Evolutionary conservation across 768 basidiomycete species (phyloP).

Genomic region (Rhodosporidiobolus sp.): DNA sequence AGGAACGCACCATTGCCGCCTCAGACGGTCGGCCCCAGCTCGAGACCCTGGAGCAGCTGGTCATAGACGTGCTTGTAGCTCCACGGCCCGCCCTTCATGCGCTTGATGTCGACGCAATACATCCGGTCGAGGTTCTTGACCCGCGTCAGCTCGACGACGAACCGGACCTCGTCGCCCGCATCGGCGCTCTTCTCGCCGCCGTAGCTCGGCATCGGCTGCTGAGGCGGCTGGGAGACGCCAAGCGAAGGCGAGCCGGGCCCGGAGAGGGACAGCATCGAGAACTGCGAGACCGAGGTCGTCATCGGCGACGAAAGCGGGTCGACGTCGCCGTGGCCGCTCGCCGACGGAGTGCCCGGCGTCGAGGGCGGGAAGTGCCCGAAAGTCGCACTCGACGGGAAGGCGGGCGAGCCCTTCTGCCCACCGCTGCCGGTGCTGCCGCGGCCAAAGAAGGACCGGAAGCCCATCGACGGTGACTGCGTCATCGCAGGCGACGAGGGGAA

Average conservation of each 20-base stretch:
- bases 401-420: slow-evolving; percentile 1
- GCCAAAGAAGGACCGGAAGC: slow-evolving; percentile 35
- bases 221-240: slow-evolving; percentile 51
- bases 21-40: slow-evolving; percentile 10
- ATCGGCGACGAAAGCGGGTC: slow-evolving; percentile 30
- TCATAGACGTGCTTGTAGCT: slow-evolving; percentile 49
- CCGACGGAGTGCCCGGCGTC: not conserved
- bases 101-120: slow-evolving; percentile 84
- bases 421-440: not conserved
- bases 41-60: slow-evolving; percentile 13
- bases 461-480: slow-evolving; percentile 38
- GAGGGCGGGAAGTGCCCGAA: slow-evolving; percentile 5
- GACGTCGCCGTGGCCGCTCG: slow-evolving; percentile 8
- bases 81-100: slow-evolving; percentile 76
- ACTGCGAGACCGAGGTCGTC: slow-evolving; percentile 28
- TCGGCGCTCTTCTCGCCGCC: slow-evolving; percentile 73
- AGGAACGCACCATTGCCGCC: not conserved
- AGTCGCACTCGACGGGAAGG: not conserved
- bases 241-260: slow-evolving; percentile 41
- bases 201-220: slow-evolving; percentile 59
- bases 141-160: slow-evolving; percentile 88
- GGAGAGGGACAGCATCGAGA: slow-evolving; percentile 27
- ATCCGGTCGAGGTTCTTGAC: slow-evolving; percentile 85
- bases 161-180: slow-evolving; percentile 90
- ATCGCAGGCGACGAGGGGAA: slow-evolving; percentile 19